These are phyloP conservation scores for Gaeumannomyces tritici DNA, from an alignment of 2,329 filamentous ascomycete species.

Conservation along the genomic window DNA sequence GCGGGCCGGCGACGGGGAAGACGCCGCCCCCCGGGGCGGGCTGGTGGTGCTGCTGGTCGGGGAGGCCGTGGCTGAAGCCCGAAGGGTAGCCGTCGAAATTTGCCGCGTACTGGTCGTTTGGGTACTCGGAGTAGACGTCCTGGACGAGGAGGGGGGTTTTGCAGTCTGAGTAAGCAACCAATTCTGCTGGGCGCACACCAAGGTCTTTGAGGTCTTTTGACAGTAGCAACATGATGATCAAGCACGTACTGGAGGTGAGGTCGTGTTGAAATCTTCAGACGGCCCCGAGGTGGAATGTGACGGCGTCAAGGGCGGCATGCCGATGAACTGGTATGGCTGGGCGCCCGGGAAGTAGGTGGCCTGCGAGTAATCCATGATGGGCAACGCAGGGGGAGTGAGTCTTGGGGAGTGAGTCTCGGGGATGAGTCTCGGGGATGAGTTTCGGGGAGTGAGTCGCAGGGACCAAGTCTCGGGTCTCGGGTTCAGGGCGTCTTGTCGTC, in stretches of 20 bases:
- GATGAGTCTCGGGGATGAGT: too few species aligned
- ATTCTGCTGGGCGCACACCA: too few species aligned
- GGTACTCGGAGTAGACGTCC: slow-evolving; percentile 40
- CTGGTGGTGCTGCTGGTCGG: slow-evolving; percentile 12
- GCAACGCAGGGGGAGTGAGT: too few species aligned
- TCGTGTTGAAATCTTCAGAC: slow-evolving; percentile 45
- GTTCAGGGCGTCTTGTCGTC: too few species aligned
- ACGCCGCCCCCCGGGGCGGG: slow-evolving; percentile 13
- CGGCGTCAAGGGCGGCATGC: slow-evolving; percentile 43
- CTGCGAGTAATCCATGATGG: slow-evolving; percentile 40
- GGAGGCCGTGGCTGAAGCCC: slow-evolving; percentile 25
- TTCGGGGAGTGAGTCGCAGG: too few species aligned
- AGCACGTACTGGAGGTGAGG: slow-evolving; percentile 45
- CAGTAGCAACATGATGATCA: too few species aligned
- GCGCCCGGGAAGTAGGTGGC: slow-evolving; percentile 35
- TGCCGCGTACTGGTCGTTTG: slow-evolving; percentile 34
- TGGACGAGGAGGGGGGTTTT: slow-evolving; percentile 17
- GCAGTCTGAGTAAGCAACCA: neutral
- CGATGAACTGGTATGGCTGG: slow-evolving; percentile 45
- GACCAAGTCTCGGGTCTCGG: too few species aligned
- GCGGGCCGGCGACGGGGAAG: slow-evolving; percentile 37
- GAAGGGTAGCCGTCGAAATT: slow-evolving; percentile 34
- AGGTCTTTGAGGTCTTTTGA: too few species aligned
- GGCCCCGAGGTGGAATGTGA: slow-evolving; percentile 44
- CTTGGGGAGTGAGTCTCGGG: too few species aligned